A percentile compares a stretch with the other conserved stretches of the same genome.
Evolutionary conservation across 805 yeast genomes (phyloP).

Genomic region (Blastobotrys americana): DNA sequence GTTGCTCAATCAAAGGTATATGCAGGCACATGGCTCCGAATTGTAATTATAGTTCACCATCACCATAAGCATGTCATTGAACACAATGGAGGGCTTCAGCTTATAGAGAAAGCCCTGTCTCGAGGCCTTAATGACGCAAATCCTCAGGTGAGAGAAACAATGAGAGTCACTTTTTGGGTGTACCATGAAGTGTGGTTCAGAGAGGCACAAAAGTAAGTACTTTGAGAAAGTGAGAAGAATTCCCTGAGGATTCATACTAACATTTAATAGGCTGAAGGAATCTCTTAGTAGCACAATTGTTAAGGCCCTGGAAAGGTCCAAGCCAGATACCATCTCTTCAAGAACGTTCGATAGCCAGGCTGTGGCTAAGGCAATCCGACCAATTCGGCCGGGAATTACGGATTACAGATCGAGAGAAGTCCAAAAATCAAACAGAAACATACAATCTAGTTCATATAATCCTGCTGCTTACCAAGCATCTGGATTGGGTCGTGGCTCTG

Average conservation of each 20-base stretch:
- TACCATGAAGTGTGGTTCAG: slow-evolving; percentile 48
- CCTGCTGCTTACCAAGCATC: no score
- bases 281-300: slow-evolving; percentile 42
- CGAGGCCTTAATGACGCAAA: slow-evolving; percentile 73
- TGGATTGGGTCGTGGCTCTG: no score
- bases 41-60: slow-evolving; percentile 42
- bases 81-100: slow-evolving; percentile 34
- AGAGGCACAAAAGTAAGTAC: slow-evolving; percentile 34
- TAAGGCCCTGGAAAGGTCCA: slow-evolving; percentile 56
- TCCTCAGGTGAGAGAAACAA: slow-evolving; percentile 68
- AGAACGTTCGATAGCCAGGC: no score
- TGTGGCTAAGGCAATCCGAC: background rate
- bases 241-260: slow-evolving; percentile 21
- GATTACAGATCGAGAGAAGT: slow-evolving; percentile 17
- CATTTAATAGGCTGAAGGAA: slow-evolving; percentile 25
- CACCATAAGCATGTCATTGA: slow-evolving; percentile 30
- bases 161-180: slow-evolving; percentile 70
- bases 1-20: slow-evolving; percentile 60
- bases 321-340: no score
- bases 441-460: no score
- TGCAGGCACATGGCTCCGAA: slow-evolving; percentile 62
- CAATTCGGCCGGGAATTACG: slow-evolving; percentile 11
- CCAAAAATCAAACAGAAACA: no score
- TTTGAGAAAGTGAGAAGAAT: no score
- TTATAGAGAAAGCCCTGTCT: slow-evolving; percentile 43